phyloP scores from a whole-genome alignment of 352 stramenopile species.

The Phytophthora chlamydospora region DNA sequence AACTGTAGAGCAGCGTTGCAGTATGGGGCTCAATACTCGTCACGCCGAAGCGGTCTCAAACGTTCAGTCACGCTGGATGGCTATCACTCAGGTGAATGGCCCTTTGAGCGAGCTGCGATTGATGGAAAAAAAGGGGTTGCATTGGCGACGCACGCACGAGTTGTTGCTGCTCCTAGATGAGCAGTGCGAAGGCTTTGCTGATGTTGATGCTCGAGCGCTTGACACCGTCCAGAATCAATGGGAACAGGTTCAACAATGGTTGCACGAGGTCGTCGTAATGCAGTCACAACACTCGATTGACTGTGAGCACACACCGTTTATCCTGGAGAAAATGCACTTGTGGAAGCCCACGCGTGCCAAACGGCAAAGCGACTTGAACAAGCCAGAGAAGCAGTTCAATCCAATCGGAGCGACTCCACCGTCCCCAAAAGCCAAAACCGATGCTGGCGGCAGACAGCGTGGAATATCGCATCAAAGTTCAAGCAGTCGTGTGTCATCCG shows the following conservation, averaged over 20 bases:
- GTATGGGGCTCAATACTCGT: slow-evolving; percentile 53
- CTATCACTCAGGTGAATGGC: slow-evolving; percentile 63
- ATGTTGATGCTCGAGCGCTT: slow-evolving; percentile 56
- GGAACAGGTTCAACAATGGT: slow-evolving; percentile 70
- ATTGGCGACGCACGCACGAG: slow-evolving; percentile 79
- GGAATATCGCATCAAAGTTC: slow-evolving; percentile 12
- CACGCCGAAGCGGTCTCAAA: slow-evolving; percentile 67
- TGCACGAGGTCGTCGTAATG: slow-evolving; percentile 68
- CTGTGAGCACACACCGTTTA: slow-evolving; percentile 67
- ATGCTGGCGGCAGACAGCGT: not conserved
- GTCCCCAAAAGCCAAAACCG: slow-evolving; percentile 16
- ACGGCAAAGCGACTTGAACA: slow-evolving; percentile 12
- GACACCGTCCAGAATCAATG: slow-evolving; percentile 59
- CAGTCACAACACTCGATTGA: slow-evolving; percentile 67
- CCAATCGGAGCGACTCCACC: not conserved
- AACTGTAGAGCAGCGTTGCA: slow-evolving; percentile 55
- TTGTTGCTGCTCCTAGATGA: slow-evolving; percentile 69
- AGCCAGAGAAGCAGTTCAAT: slow-evolving; percentile 19
- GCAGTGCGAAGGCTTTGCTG: slow-evolving; percentile 73
- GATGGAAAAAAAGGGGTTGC: slow-evolving; percentile 69
- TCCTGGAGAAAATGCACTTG: slow-evolving; percentile 74
- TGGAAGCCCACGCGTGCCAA: slow-evolving; percentile 21
- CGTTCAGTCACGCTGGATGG: slow-evolving; percentile 80
- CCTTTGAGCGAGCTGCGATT: slow-evolving; percentile 68
- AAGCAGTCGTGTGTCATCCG: slow-evolving; percentile 13